These are phyloP conservation scores for Xylariaceae sp. DNA, from an alignment of 2,329 filamentous ascomycete species.

Conservation along the genomic window DNA sequence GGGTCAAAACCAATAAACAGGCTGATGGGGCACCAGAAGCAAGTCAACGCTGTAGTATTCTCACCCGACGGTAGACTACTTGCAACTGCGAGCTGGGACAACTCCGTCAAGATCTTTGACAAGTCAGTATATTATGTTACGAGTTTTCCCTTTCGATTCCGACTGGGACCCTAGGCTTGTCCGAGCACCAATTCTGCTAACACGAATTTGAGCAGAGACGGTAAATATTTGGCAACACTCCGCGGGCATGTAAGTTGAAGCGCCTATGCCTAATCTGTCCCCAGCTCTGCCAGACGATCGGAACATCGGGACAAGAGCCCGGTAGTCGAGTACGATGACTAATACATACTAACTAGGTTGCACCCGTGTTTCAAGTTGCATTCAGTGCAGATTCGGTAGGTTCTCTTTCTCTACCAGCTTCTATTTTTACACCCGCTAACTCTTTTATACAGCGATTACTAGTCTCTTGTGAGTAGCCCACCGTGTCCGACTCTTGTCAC, in stretches of 20 bases:
- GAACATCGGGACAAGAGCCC: too few species aligned
- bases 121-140: slow-evolving; percentile 30
- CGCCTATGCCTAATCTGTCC: not conserved
- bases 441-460: slow-evolving; percentile 31
- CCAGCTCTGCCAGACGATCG: too few species aligned
- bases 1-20: slow-evolving; percentile 81
- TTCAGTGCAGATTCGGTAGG: slow-evolving; percentile 79
- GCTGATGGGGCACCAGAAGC: slow-evolving; percentile 91
- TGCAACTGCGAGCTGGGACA: slow-evolving; percentile 87
- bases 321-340: too few species aligned
- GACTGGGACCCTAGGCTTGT: too few species aligned
- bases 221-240: slow-evolving; percentile 79
- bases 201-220: slow-evolving; percentile 41
- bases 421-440: slow-evolving; percentile 2
- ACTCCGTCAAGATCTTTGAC: slow-evolving; percentile 81
- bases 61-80: slow-evolving; percentile 85
- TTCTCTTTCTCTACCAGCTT: not conserved
- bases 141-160: too few species aligned
- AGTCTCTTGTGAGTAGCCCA: slow-evolving; percentile 13
- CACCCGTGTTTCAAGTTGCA: slow-evolving; percentile 84
- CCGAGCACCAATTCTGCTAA: slow-evolving; percentile 13
- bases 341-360: slow-evolving; percentile 41
- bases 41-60: slow-evolving; percentile 93
- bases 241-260: slow-evolving; percentile 68
- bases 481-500: not conserved